Conservation (phyloP, 768 basidiomycete genomes). For the Butyriboletus loyo region DNA sequence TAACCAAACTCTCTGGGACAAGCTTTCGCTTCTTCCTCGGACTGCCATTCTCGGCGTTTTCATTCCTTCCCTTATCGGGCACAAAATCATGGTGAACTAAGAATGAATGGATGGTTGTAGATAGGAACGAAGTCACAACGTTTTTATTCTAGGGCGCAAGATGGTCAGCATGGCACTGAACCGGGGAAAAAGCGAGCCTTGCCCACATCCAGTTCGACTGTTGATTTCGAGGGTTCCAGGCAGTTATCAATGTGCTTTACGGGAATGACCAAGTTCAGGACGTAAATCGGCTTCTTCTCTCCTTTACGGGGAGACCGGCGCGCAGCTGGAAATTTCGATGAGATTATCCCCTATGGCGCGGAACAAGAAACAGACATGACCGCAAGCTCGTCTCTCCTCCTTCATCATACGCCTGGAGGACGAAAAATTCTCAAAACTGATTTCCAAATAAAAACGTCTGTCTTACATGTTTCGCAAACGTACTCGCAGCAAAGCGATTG, state of each 20-base stretch:
- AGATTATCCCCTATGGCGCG: conserved; percentile 11
- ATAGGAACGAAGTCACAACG: conserved; percentile 53
- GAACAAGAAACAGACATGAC: conserved; percentile 13
- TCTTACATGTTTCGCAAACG: conserved; percentile 72
- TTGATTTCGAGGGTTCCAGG: conserved; percentile 73
- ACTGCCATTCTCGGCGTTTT: conserved; percentile 22
- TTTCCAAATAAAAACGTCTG: neutral
- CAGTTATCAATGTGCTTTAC: conserved; percentile 69
- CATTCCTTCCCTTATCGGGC: conserved; percentile 17
- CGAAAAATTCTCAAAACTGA: conserved; percentile 10
- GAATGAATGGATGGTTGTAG: conserved; percentile 57
- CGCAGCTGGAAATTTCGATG: conserved; percentile 36
- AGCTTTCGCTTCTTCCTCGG: conserved; percentile 54
- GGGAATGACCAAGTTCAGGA: conserved; percentile 72
- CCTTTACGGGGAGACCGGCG: conserved; percentile 76
- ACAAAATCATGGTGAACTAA: conserved; percentile 62
- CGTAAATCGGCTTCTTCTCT: conserved; percentile 80
- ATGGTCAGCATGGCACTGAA: conserved; percentile 9
- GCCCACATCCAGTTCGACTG: conserved; percentile 65
- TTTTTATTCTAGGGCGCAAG: conserved; percentile 49
- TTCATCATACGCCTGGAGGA: conserved; percentile 66
- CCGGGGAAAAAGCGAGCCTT: conserved; percentile 6
- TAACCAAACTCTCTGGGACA: conserved; percentile 16
- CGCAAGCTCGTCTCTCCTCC: conserved; percentile 44
- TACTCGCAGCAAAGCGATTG: conserved; percentile 57